Conservation (phyloP, 2,329 filamentous ascomycete species). For the Microsporum ferrugineum region DNA sequence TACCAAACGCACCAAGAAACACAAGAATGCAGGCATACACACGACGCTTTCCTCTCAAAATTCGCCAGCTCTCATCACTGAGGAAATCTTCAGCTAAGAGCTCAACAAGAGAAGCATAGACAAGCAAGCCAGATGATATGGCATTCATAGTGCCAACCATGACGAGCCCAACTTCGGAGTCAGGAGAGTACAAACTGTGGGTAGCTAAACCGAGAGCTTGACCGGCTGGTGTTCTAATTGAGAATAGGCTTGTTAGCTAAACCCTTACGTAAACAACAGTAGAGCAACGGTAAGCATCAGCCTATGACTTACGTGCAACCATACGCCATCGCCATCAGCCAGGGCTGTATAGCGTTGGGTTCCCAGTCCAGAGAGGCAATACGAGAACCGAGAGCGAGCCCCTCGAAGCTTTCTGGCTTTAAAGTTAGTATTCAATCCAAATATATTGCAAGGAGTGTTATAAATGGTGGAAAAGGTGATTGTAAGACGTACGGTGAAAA, state of each 20-base stretch:
- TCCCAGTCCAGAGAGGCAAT: slow-evolving; percentile 25
- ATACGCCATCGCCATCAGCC: slow-evolving; percentile 70
- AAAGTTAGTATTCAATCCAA: slow-evolving; percentile 4
- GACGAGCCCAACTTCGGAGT: slow-evolving; percentile 58
- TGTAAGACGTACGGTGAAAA: slow-evolving; percentile 25
- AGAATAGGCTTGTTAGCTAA: not conserved
- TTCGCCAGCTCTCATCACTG: slow-evolving; percentile 60
- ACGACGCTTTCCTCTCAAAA: slow-evolving; percentile 50
- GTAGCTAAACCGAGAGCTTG: slow-evolving; percentile 68
- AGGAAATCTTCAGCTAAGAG: slow-evolving; percentile 68
- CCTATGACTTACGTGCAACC: slow-evolving; percentile 39
- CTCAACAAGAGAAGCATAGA: slow-evolving; percentile 69
- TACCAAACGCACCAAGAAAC: slow-evolving; percentile 52
- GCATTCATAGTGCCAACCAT: slow-evolving; percentile 76
- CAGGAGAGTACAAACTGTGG: slow-evolving; percentile 62
- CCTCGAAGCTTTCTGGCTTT: slow-evolving; percentile 26
- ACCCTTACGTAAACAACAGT: not conserved
- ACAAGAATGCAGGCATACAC: slow-evolving; percentile 54
- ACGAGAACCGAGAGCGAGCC: slow-evolving; percentile 25
- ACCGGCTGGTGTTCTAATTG: slow-evolving; percentile 56
- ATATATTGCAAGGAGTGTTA: not conserved
- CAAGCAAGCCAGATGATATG: slow-evolving; percentile 61
- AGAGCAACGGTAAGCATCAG: not conserved
- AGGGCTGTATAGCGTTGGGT: slow-evolving; percentile 28
- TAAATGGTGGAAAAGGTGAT: not conserved